phyloP scores from a whole-genome alignment of 31 red algal species.

The Bonnemaisonia californica region DNA sequence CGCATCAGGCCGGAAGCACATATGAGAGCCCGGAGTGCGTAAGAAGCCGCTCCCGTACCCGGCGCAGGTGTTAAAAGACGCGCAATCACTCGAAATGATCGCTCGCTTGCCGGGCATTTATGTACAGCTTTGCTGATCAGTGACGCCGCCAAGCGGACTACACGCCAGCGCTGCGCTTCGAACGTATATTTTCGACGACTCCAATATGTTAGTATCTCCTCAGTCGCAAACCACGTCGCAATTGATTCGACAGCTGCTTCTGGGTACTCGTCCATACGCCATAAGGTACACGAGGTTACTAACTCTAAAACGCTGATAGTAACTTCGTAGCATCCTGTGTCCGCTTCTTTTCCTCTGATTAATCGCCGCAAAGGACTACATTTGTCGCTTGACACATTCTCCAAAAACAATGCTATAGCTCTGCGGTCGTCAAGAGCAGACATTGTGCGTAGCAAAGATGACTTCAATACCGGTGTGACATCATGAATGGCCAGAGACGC shows the following conservation, averaged over 20 bases:
- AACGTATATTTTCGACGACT: slow-evolving; percentile 60
- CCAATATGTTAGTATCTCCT: slow-evolving; percentile 75
- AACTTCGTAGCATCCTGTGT: slow-evolving; percentile 52
- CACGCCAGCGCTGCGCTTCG: slow-evolving; percentile 61
- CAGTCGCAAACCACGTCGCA: slow-evolving; percentile 70
- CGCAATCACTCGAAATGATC: slow-evolving; percentile 51
- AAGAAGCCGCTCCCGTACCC: slow-evolving; percentile 72
- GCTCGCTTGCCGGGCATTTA: slow-evolving; percentile 24
- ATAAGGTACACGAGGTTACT: slow-evolving; percentile 12
- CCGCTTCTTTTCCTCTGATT: slow-evolving; percentile 45
- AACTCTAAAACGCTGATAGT: slow-evolving; percentile 61
- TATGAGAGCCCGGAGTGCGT: slow-evolving; percentile 50
- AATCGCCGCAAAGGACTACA: slow-evolving; percentile 46
- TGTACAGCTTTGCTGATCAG: slow-evolving; percentile 42
- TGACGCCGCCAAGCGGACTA: slow-evolving; percentile 35
- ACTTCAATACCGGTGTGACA: slow-evolving; percentile 37
- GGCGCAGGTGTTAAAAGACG: slow-evolving; percentile 70
- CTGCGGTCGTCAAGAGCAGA: slow-evolving; percentile 33
- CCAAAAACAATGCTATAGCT: slow-evolving; percentile 39
- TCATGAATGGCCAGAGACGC: slow-evolving; percentile 59
- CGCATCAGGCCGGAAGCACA: slow-evolving; percentile 58
- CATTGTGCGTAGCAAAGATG: slow-evolving; percentile 33
- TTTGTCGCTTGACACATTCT: slow-evolving; percentile 63
- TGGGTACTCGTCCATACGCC: slow-evolving; percentile 55
- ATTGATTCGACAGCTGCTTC: slow-evolving; percentile 63